Base-by-base conservation (phyloP, 768 basidiomycete species). In the Saitozyma podzolica region DNA sequence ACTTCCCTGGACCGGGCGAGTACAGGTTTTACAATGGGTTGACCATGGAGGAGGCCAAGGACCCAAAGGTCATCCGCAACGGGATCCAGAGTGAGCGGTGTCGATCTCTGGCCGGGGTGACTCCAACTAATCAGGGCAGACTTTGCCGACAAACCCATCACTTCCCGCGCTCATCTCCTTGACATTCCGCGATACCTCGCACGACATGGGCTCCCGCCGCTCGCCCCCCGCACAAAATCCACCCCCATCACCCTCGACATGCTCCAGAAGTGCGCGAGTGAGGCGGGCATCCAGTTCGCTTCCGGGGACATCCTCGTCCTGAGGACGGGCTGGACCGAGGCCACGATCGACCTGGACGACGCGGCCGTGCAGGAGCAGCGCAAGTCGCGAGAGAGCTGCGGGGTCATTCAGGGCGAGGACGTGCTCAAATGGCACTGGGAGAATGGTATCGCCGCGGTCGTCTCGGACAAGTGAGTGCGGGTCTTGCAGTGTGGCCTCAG, bases 361-460 rank as follows among this genome's bases (percentile, higher is more conserved):
- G 52, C 45, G 10, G 51, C 40, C 6, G 50, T 29, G 9, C 42
- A 67, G 40, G 52, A 49, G 9, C 42, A 52, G 8, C 20, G 66
- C 20, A 20, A 56, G 29, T 41, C 50, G 20, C 37, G 63, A 7
- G 60, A 37, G 6, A 20, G 39, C 14, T 62, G 57, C 20, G 67
- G 70, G 10, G 64, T 69, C 9, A 48, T 20, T 6, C 59, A 54
- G 39, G 19, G n/a, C 3, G 59, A 62, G 45, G 67, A 68, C 0
- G 43, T 61, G 20, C 17, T 69, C 29, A 50, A 41, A 40, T 72
- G 70, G 70, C 65, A 64, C 57, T 72, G 70, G 70, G 65, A 72
- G 49, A 63, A 72, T 17, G 65, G 67, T 7, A 56, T 72, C 11
- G 62, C 65, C 2, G 70, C 70, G 7, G 70, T 69, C 14, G 67